These are phyloP conservation scores for Aspergillus aculeatinus DNA, from an alignment of 2,329 filamentous ascomycete species.

Conservation along the genomic window DNA sequence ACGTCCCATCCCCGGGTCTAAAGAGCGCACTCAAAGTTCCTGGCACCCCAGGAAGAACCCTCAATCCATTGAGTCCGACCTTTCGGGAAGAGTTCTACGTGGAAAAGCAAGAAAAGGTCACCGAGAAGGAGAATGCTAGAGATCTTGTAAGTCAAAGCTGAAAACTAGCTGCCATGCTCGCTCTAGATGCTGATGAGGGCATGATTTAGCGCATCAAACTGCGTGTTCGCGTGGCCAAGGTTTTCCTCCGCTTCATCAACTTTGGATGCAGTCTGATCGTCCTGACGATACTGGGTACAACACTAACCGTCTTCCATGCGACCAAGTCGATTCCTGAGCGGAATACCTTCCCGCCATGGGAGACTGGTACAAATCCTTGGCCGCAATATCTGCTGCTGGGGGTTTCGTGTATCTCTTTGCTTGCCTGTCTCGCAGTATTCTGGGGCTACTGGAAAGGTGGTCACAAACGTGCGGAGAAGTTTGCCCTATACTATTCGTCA, in stretches of 20 bases:
- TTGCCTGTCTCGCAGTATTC: constrained; percentile 77
- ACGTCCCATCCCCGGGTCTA: constrained; percentile 73
- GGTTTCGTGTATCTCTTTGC: constrained; percentile 77
- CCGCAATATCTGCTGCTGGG: constrained; percentile 80
- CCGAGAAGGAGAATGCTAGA: constrained; percentile 82
- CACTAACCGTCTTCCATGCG: constrained; percentile 87
- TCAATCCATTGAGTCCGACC: constrained; percentile 86
- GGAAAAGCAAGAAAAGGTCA: constrained; percentile 77
- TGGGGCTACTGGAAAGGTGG: constrained; percentile 84
- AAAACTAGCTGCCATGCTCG: neutral
- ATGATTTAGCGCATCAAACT: constrained; percentile 78
- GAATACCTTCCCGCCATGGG: constrained; percentile 84
- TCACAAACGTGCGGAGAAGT: constrained; percentile 85
- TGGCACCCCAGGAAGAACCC: constrained; percentile 70
- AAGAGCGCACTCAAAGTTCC: constrained; percentile 90
- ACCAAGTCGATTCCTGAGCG: constrained; percentile 72
- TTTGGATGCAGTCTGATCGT: constrained; percentile 97
- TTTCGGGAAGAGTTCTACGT: constrained; percentile 84
- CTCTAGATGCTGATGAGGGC: constrained; percentile 39
- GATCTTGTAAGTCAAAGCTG: constrained; percentile 69
- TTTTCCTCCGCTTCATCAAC: constrained; percentile 91
- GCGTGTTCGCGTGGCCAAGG: constrained; percentile 87
- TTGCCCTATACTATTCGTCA: constrained; percentile 90
- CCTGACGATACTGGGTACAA: constrained; percentile 82
- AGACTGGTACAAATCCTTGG: constrained; percentile 75